Evolutionary conservation across 805 yeast species (phyloP), one percentile per base, ranked within the genome.

Genomic region (Wickerhamomyces subpelliculosus): DNA sequence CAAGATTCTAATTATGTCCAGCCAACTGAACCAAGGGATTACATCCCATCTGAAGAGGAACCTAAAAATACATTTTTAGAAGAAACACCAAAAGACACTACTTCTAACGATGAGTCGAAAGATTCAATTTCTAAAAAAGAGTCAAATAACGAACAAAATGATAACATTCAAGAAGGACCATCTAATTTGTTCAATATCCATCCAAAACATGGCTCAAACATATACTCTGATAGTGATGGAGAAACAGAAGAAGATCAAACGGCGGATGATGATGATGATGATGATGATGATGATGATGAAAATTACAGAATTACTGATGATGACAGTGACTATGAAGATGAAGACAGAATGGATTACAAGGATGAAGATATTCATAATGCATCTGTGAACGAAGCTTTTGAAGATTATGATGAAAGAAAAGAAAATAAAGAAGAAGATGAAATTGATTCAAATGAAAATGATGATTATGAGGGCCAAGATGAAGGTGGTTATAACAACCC

Each of bases 301-400:
- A n/a, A n/a, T n/a, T n/a, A n/a, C n/a, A n/a, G n/a, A n/a, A n/a
- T n/a, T n/a, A n/a, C n/a, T n/a, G 58, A 51, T 3, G 57, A 57
- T 26, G 54, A 55, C 30, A 61, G 54, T n/a, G 55, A 53, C 18
- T 62, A 60, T 33, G 45, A 59, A 49, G 50, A 57, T 13, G 64
- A 60, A 19, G 38, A 57, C 14, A 48, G 43, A 12, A 35, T 48
- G 27, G 44, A 46, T 3, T 47, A 40, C 19, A 30, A 38, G 23
- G 25, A 31, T 29, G 16, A 21, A 24, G 16, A 29, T 19, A 39
- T 22, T 4, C 27, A 37, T 21, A 22, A 29, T 19, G 32, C 31
- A 14, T 18, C 5, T 16, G 24, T 6, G 26, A 11, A 10, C 8
- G 25, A 31, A 13, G 14, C 16, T 12, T 8, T 8, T 12, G 28